Percentiles rank a stretch among this genome's conserved stretches.
Evolutionary conservation across 2,329 filamentous ascomycete genomes (phyloP).

Genomic region (Chlorencoelia australis): DNA sequence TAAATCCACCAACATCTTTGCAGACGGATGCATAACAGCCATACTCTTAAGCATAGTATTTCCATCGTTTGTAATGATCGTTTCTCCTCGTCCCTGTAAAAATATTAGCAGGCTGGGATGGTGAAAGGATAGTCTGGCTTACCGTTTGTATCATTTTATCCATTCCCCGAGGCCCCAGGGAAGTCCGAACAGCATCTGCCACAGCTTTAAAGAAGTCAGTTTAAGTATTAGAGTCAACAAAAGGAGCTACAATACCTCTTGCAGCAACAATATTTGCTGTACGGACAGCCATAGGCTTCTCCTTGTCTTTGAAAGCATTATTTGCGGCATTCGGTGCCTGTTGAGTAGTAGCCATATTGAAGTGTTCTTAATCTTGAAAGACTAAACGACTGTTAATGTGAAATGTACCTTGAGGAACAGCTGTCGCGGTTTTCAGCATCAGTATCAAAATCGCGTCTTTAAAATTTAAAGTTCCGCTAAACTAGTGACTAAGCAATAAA

Average conservation of each 20-base stretch:
- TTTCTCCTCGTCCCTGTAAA: slow-evolving; percentile 60
- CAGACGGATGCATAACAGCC: slow-evolving; percentile 98
- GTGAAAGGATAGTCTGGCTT: no score
- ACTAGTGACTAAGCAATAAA: no score
- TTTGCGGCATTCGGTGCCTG: slow-evolving; percentile 39
- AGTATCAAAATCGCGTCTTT: not conserved
- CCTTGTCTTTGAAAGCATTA: slow-evolving; percentile 74
- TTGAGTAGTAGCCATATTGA: slow-evolving; percentile 36
- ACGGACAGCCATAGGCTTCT: slow-evolving; percentile 96
- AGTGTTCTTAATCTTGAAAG: no score
- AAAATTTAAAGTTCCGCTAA: no score
- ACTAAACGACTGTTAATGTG: no score
- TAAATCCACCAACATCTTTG: slow-evolving; percentile 97
- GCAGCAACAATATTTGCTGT: slow-evolving; percentile 96
- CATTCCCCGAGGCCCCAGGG: slow-evolving; percentile 39
- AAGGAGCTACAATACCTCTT: slow-evolving; percentile 52
- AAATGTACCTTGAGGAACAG: not conserved
- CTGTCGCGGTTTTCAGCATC: slow-evolving; percentile 4
- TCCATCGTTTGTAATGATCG: slow-evolving; percentile 98
- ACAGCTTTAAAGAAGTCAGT: slow-evolving; percentile 52
- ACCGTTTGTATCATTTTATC: slow-evolving; percentile 63
- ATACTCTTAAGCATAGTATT: slow-evolving; percentile 99
- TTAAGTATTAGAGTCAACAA: slow-evolving; percentile 10
- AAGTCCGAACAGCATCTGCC: slow-evolving; percentile 94
- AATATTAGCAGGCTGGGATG: no score